phyloP scores from a whole-genome alignment of 1,284 basidiomycete species.

The Marasmius fiardii region DNA sequence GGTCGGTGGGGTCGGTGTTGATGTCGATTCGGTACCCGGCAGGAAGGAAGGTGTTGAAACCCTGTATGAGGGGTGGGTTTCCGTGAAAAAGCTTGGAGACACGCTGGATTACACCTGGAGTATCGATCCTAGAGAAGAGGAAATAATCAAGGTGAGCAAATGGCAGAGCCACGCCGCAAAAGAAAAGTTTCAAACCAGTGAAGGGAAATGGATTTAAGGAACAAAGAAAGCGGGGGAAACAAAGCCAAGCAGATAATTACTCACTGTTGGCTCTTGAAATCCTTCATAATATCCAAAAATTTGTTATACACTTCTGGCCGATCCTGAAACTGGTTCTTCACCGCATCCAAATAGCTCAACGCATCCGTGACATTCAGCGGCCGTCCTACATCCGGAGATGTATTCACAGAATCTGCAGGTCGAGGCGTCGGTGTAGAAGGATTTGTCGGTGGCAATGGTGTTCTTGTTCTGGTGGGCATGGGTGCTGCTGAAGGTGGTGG shows the following conservation, averaged over 20 bases:
- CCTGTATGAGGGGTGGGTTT: conserved; percentile 92
- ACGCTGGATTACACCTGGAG: conserved; percentile 96
- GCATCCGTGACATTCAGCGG: conserved; percentile 87
- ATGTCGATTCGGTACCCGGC: conserved; percentile 97
- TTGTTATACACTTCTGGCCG: conserved; percentile 96
- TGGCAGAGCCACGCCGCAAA: background rate
- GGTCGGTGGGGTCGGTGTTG: conserved; percentile 70
- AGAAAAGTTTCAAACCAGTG: conserved; percentile 8
- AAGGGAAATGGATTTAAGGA: conserved; percentile 2
- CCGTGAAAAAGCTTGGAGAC: conserved; percentile 95
- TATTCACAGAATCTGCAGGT: background rate
- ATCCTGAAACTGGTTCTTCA: conserved; percentile 91
- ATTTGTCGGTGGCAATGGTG: background rate
- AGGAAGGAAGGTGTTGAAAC: conserved; percentile 99
- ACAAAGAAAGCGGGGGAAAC: background rate
- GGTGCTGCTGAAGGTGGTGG: too few relatives aligned
- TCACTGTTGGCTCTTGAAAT: conserved; percentile 94
- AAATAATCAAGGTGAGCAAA: conserved; percentile 1
- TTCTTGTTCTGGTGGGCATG: background rate
- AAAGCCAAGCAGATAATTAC: conserved; percentile 27
- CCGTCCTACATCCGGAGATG: conserved; percentile 33
- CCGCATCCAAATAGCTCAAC: conserved; percentile 95
- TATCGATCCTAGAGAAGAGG: conserved; percentile 77
- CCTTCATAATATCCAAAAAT: conserved; percentile 99
- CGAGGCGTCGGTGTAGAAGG: background rate